Evolutionary conservation across 257 asterid genomes (phyloP).

Genomic region (Salvia rosmarinus): DNA sequence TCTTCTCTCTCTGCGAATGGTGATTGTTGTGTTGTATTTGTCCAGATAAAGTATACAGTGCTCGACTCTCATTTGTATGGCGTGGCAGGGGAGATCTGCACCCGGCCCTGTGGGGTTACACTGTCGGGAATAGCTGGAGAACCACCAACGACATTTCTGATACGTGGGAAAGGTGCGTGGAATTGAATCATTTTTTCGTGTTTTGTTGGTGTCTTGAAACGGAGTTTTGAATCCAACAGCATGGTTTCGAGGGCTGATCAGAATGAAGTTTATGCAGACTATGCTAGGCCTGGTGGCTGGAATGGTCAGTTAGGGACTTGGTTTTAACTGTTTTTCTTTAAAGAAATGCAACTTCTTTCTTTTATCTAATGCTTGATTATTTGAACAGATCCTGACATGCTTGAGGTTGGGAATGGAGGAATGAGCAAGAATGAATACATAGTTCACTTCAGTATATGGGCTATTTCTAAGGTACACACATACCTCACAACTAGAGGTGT

Average conservation of each 20-base stretch:
- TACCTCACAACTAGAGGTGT: too few relatives aligned
- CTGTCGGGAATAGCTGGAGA: constrained; percentile 85
- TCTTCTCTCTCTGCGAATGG: constrained; percentile 80
- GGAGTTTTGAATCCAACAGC: constrained; percentile 40
- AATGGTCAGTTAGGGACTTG: constrained; percentile 51
- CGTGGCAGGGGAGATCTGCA: constrained; percentile 82
- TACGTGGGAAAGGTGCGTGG: constrained; percentile 68
- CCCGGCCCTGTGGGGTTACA: constrained; percentile 79
- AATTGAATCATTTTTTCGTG: too few relatives aligned
- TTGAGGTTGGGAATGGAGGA: constrained; percentile 90
- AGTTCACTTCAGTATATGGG: constrained; percentile 83
- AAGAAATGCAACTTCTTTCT: too few relatives aligned
- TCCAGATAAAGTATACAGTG: too few relatives aligned
- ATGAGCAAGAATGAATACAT: constrained; percentile 74
- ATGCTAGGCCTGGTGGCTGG: constrained; percentile 91
- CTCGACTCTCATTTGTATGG: too few relatives aligned
- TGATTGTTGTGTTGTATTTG: too few relatives aligned
- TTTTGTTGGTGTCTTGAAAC: too few relatives aligned
- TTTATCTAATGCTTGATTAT: not conserved
- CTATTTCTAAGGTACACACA: constrained; percentile 57
- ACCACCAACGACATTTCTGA: constrained; percentile 71
- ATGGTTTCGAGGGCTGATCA: constrained; percentile 84
- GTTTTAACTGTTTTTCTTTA: not conserved
- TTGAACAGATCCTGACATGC: constrained; percentile 83
- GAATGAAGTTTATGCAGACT: constrained; percentile 77